Evolutionary conservation across 352 stramenopile genomes (phyloP).

Genomic region (Globisporangium polare): DNA sequence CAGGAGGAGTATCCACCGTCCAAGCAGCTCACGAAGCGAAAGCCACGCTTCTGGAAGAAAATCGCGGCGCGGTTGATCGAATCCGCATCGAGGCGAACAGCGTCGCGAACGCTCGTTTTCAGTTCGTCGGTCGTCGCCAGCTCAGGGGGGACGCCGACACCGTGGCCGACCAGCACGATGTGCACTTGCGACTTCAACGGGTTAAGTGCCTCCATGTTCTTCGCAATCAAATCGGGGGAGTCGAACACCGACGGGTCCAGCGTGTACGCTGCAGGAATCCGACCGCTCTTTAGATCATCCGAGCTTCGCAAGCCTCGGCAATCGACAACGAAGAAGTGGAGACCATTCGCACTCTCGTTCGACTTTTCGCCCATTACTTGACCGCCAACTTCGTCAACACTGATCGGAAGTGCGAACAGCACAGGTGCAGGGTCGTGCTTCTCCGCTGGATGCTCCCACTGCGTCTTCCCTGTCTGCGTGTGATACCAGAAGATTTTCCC

Average conservation of each 20-base stretch:
- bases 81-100: slow-evolving; percentile 60
- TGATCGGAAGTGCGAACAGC: slow-evolving; percentile 64
- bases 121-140: slow-evolving; percentile 58
- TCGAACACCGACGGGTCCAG: slow-evolving; percentile 80
- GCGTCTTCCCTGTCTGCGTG: slow-evolving; percentile 62
- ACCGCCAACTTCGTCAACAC: slow-evolving; percentile 57
- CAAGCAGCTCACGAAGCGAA: slow-evolving; percentile 75
- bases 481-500: slow-evolving; percentile 83
- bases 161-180: slow-evolving; percentile 71
- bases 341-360: slow-evolving; percentile 18
- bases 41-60: slow-evolving; percentile 81
- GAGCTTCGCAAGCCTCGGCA: slow-evolving; percentile 71
- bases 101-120: slow-evolving; percentile 73
- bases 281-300: slow-evolving; percentile 72
- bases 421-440: slow-evolving; percentile 50
- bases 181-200: slow-evolving; percentile 73
- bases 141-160: slow-evolving; percentile 59
- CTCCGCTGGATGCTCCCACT: slow-evolving; percentile 77
- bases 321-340: slow-evolving; percentile 79
- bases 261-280: slow-evolving; percentile 72
- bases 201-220: slow-evolving; percentile 64
- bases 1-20: slow-evolving; percentile 78
- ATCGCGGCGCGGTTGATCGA: slow-evolving; percentile 71
- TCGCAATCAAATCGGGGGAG: slow-evolving; percentile 69
- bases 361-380: slow-evolving; percentile 66